A percentile compares a stretch with the other conserved stretches of the same genome.
Evolutionary conservation across 768 basidiomycete species (phyloP).

Genomic region (Lactarius hatsudake): DNA sequence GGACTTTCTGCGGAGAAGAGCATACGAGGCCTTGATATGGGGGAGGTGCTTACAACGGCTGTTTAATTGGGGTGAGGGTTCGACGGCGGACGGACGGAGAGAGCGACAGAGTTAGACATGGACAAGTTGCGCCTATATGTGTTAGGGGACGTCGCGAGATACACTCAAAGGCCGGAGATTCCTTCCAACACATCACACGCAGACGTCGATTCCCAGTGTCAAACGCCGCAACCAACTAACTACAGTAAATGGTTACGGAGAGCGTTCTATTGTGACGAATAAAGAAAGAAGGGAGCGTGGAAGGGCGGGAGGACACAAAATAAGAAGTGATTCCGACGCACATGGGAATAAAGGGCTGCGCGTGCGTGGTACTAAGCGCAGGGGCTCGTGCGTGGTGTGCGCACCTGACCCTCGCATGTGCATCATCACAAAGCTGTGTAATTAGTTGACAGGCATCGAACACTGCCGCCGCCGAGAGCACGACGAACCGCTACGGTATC

Average conservation of each 20-base stretch:
- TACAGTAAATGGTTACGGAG: background rate
- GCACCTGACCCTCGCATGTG: slow-evolving; percentile 15
- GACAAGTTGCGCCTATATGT: background rate
- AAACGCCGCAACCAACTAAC: background rate
- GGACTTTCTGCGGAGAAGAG: background rate
- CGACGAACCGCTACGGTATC: background rate
- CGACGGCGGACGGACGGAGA: background rate
- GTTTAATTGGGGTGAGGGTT: background rate
- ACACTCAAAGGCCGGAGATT: background rate
- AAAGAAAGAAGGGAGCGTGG: background rate
- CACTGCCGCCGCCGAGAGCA: background rate
- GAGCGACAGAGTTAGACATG: background rate
- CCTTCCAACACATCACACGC: background rate
- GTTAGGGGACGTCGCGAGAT: too few relatives aligned
- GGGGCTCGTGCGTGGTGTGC: background rate
- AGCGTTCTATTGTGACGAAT: background rate
- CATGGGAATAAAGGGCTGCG: slow-evolving; percentile 5
- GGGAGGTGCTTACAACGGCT: background rate
- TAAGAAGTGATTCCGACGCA: slow-evolving; percentile 9
- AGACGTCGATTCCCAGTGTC: background rate
- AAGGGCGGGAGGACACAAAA: background rate
- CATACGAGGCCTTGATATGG: background rate
- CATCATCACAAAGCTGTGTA: background rate
- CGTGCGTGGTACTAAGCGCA: background rate
- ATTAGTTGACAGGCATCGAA: background rate